Percentiles rank a stretch among this genome's conserved stretches.
phyloP scores from a whole-genome alignment of 2,329 filamentous ascomycete species.

The Alternaria viburni region DNA sequence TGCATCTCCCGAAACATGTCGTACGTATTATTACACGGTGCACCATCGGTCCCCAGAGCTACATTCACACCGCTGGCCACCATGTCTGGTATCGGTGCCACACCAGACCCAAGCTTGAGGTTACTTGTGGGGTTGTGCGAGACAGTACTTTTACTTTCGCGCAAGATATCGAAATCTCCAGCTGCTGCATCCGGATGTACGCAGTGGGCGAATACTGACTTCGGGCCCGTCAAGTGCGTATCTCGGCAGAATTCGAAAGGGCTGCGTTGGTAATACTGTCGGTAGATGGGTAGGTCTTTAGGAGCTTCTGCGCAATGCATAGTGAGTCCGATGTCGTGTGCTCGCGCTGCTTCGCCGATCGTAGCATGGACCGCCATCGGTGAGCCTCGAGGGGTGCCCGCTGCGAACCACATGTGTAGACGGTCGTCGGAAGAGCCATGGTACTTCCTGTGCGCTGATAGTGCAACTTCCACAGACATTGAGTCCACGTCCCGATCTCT shows the following conservation, averaged over 20 bases:
- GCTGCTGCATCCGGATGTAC: slow-evolving; percentile 54
- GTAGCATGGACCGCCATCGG: slow-evolving; percentile 47
- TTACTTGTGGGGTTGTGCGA: slow-evolving; percentile 34
- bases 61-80: slow-evolving; percentile 23
- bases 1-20: slow-evolving; percentile 41
- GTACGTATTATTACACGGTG: slow-evolving; percentile 40
- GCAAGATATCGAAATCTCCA: slow-evolving; percentile 50
- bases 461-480: slow-evolving; percentile 45
- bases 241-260: slow-evolving; percentile 39
- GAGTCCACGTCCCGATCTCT: slow-evolving; percentile 46
- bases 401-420: slow-evolving; percentile 57
- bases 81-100: slow-evolving; percentile 24
- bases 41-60: slow-evolving; percentile 31
- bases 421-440: slow-evolving; percentile 49
- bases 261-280: slow-evolving; percentile 48
- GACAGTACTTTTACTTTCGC: slow-evolving; percentile 36
- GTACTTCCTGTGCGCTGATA: slow-evolving; percentile 39
- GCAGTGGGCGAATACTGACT: slow-evolving; percentile 34
- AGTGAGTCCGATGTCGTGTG: slow-evolving; percentile 53
- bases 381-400: slow-evolving; percentile 56
- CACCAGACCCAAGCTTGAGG: slow-evolving; percentile 31
- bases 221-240: slow-evolving; percentile 48
- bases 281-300: slow-evolving; percentile 48
- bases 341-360: slow-evolving; percentile 51
- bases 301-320: slow-evolving; percentile 57